Evolutionary conservation across 495 filamentous ascomycete species (phyloP).

Genomic region (Aspergillus bridgeri): DNA sequence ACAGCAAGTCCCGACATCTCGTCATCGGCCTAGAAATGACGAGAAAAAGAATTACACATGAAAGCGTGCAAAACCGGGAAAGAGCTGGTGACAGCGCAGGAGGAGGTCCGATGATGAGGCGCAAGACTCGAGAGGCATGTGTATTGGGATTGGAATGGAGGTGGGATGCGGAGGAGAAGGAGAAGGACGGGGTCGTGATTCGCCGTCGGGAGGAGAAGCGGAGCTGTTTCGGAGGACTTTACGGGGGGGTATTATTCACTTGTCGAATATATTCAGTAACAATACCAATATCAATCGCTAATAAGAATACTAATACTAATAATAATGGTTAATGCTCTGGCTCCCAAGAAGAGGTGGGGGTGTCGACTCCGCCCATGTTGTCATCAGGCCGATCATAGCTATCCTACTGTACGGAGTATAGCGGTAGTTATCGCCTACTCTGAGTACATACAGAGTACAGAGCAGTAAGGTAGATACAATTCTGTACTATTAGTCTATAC

Average conservation of each 20-base stretch:
- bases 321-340: no score
- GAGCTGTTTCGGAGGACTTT: no score
- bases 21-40: neutral
- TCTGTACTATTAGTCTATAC: no score
- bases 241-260: no score
- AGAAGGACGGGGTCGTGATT: neutral
- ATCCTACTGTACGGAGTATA: neutral
- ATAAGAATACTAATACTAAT: no score
- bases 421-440: no score
- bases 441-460: no score
- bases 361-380: neutral
- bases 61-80: no score
- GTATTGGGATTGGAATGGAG: neutral
- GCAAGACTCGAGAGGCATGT: neutral
- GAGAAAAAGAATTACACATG: neutral
- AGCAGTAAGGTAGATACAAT: no score
- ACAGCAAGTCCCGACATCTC: neutral
- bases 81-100: neutral
- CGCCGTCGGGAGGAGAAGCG: neutral
- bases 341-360: no score
- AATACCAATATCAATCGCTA: no score
- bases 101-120: neutral
- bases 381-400: neutral
- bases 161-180: neutral
- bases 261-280: no score